Evolutionary conservation across 2,329 filamentous ascomycete species (phyloP).

Genomic region (Fusarium floridanum): DNA sequence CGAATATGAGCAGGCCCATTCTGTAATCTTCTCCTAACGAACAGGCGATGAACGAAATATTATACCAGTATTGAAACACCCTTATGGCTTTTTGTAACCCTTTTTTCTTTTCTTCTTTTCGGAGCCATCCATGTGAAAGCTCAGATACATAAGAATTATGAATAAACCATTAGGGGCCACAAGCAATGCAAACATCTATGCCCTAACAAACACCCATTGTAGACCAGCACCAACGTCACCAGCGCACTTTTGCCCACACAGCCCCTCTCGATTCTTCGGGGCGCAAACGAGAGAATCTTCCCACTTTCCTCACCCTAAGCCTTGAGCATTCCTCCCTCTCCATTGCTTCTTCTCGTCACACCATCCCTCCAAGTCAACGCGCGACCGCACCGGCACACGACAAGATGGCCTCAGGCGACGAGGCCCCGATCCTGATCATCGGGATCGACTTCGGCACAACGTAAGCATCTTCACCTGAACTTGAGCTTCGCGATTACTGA

Average conservation of each 20-base stretch:
- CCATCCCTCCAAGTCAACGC: not conserved
- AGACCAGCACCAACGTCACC: not conserved
- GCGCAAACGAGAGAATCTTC: not conserved
- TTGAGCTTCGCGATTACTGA: constrained; percentile 8
- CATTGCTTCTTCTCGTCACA: not conserved
- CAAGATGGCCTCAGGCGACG: not conserved
- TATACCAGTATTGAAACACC: not conserved
- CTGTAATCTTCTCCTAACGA: not conserved
- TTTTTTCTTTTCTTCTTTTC: too few relatives aligned
- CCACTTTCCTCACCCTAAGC: not conserved
- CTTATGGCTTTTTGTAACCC: too few relatives aligned
- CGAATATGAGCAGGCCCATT: not conserved
- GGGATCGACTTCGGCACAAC: constrained; percentile 35
- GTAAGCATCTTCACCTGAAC: not conserved
- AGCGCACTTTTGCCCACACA: not conserved
- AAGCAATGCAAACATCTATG: not conserved
- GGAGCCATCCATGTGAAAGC: not conserved
- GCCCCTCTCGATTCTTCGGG: not conserved
- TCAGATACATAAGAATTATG: not conserved
- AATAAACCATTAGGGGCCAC: not conserved
- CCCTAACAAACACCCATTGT: not conserved
- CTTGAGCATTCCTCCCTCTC: not conserved
- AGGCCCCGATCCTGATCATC: constrained; percentile 15
- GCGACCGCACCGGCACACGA: not conserved
- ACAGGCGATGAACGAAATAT: not conserved